A percentile compares a stretch with the other conserved stretches of the same genome.
phyloP scores from a whole-genome alignment of 2,329 filamentous ascomycete species.

The Fusarium nisikadoi region DNA sequence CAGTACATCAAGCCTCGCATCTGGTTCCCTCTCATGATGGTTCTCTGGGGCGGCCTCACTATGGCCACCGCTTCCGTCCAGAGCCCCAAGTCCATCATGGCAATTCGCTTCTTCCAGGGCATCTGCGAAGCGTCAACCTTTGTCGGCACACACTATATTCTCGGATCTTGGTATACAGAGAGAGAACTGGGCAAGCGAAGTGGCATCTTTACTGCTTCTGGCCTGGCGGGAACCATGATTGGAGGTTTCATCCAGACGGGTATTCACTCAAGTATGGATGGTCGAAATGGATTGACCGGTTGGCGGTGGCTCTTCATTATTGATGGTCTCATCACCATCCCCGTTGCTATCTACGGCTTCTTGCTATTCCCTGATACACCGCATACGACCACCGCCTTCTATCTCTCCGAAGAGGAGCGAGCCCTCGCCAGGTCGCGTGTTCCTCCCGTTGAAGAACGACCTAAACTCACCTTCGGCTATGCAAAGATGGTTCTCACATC shows the following conservation, averaged over 20 bases:
- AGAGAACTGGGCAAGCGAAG: conserved; percentile 70
- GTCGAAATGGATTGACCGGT: conserved; percentile 65
- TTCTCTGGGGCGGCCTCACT: conserved; percentile 71
- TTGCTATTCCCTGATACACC: conserved; percentile 55
- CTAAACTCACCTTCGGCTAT: conserved; percentile 61
- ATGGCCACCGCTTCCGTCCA: conserved; percentile 61
- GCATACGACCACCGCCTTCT: conserved; percentile 57
- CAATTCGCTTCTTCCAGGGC: conserved; percentile 54
- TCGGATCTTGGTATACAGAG: conserved; percentile 68
- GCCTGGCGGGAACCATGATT: conserved; percentile 64
- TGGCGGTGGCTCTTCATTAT: conserved; percentile 80
- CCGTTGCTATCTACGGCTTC: conserved; percentile 50
- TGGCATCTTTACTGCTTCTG: conserved; percentile 71
- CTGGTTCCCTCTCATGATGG: conserved; percentile 72
- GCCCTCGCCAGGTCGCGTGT: conserved; percentile 56
- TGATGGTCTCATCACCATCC: conserved; percentile 64
- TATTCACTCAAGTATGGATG: conserved; percentile 61
- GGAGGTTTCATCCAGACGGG: conserved; percentile 70
- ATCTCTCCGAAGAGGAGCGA: conserved; percentile 59
- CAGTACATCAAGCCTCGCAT: conserved; percentile 71
- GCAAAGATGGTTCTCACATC: conserved; percentile 65
- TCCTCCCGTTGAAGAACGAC: conserved; percentile 50
- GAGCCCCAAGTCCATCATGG: conserved; percentile 52
- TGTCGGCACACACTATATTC: conserved; percentile 55
- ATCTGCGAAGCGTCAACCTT: conserved; percentile 54